Conservation (phyloP, 495 filamentous ascomycete species). For the Pseudevernia furfuracea region DNA sequence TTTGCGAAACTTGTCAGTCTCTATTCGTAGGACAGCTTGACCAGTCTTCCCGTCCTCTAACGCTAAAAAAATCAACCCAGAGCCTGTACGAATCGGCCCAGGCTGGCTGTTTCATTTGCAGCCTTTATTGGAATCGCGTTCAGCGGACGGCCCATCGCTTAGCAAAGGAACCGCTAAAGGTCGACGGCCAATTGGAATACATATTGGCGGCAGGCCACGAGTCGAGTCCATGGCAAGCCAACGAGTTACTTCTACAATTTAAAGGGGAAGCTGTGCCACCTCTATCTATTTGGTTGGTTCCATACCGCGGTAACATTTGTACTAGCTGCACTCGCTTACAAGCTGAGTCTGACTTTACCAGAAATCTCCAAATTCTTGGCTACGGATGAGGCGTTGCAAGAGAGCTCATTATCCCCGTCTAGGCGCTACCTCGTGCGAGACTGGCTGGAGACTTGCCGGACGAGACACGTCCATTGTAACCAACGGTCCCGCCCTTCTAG, state of each 20-base stretch:
- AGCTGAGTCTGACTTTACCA: neutral
- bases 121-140: neutral
- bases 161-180: neutral
- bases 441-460: neutral
- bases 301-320: neutral
- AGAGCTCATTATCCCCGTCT: neutral
- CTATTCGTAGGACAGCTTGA: neutral
- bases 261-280: neutral
- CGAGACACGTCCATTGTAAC: neutral
- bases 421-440: neutral
- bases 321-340: neutral
- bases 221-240: neutral
- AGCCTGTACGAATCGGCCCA: neutral
- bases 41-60: neutral
- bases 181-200: neutral
- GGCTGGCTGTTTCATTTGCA: too few relatives aligned
- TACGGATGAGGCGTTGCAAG: neutral
- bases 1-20: neutral
- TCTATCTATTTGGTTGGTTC: neutral
- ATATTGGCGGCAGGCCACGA: neutral
- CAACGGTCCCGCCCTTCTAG: slow-evolving; percentile 1
- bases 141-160: neutral
- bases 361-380: neutral
- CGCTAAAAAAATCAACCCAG: neutral
- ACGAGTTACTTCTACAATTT: neutral